Evolutionary conservation across 2,329 filamentous ascomycete species (phyloP), one percentile per base, ranked within the genome.

Genomic region (Aspergillus sp.): DNA sequence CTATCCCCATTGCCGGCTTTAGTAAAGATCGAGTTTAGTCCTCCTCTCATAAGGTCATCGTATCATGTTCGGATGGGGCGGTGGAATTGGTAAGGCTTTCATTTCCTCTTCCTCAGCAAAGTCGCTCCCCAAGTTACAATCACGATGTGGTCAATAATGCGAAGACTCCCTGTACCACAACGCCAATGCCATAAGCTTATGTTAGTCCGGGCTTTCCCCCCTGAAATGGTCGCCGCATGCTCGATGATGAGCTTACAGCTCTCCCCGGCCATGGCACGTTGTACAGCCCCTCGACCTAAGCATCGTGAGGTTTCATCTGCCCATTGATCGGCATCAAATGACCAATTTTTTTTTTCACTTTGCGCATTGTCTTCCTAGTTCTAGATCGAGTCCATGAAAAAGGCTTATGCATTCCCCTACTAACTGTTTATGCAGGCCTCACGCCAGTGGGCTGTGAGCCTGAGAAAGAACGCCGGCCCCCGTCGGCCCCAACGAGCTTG

Each of bases 401-500:
- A 16, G 7, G 4, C 36, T 26, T 22, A 42, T 20, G 36, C 22
- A 32, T 31, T 49, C 36, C 4, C 26, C 24, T 14, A 61, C 67
- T 64, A 55, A 70, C 60, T 54, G 39, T 50, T 16, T 20, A 39
- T 52, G 31, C 58, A 76, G 74, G 68, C 57, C 55, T 72, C 54
- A 71, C 74, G 52, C 65, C 73, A 20, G 63, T 73, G 51, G 66
- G 63, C 45, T 67, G 72, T 54, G 72, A 75, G 26, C 68, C 71
- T 22, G 72, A 77, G 49, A 75, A 74, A 63, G 78, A 80, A 66
- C 78, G 83, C 61, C 67, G 72, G 49, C 81, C 83, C 45, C 84
- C 84, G 50, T 70, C 80, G 36, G 71, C 71, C 59, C 78, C 83
- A 36, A 82, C 78, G 26, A 78, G 79, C 20, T 74, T 85, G 51